Evolutionary conservation across 176 grass and related monocot genomes (phyloP).

Genomic region (Carex pumila): DNA sequence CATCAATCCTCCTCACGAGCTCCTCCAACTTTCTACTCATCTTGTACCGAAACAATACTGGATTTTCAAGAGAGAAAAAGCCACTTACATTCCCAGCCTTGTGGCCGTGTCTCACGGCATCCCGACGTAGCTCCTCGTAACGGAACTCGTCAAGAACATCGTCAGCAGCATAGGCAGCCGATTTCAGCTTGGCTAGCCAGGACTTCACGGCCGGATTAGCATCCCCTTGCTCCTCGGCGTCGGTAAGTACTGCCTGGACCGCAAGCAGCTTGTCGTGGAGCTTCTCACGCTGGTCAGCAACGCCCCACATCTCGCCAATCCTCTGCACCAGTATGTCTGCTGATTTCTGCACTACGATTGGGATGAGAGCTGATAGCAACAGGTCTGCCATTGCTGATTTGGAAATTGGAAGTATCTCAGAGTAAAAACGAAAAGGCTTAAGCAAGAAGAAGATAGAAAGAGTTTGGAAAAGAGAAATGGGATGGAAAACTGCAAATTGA

Average conservation of each 20-base stretch:
- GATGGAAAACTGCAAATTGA: no score
- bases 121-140: not conserved
- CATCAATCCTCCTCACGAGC: not conserved
- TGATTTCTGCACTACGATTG: not conserved
- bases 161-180: conserved; percentile 7
- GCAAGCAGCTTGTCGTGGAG: not conserved
- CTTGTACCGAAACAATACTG: not conserved
- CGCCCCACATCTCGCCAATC: not conserved
- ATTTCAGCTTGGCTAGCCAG: not conserved
- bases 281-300: not conserved
- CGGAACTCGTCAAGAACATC: not conserved
- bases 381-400: no score
- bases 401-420: no score
- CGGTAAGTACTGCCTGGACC: not conserved
- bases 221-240: not conserved
- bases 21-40: conserved; percentile 9
- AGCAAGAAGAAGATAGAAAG: no score
- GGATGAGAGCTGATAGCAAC: no score
- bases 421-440: no score
- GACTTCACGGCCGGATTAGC: not conserved
- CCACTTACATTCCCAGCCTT: not conserved
- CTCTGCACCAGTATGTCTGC: not conserved
- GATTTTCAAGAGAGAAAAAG: not conserved
- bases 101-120: not conserved
- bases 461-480: no score